Conservation (phyloP, 345 rosid genomes). For the Streptanthus diversifolius region DNA sequence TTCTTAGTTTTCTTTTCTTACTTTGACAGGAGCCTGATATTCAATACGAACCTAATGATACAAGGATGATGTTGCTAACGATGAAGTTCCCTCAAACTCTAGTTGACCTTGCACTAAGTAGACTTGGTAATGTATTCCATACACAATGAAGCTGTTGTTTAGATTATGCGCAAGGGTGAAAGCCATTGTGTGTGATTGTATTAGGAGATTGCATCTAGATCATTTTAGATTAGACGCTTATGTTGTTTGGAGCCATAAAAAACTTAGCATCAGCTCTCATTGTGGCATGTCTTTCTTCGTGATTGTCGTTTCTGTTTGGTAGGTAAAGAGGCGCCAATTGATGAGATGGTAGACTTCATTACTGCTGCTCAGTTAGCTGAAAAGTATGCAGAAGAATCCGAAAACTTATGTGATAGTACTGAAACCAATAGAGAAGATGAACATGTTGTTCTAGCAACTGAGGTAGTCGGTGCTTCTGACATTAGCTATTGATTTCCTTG, state of each 20-base stretch:
- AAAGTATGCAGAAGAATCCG: conserved; percentile 43
- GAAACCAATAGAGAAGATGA: conserved; percentile 24
- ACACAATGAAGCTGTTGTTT: background rate
- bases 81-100: conserved; percentile 66
- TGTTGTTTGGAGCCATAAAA: background rate
- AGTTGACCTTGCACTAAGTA: conserved; percentile 66
- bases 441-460: conserved; percentile 12
- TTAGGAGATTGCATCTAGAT: background rate
- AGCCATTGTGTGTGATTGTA: background rate
- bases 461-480: conserved; percentile 41
- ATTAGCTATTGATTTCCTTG: background rate
- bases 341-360: conserved; percentile 79
- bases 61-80: conserved; percentile 50
- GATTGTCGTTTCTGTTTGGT: conserved; percentile 23
- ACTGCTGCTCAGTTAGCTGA: conserved; percentile 74
- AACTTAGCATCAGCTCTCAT: background rate
- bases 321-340: conserved; percentile 60
- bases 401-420: conserved; percentile 25
- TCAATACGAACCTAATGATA: conserved; percentile 25
- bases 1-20: background rate
- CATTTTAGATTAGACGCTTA: background rate
- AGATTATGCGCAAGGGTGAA: background rate
- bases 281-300: background rate
- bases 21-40: background rate
- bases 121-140: conserved; percentile 52